Evolutionary conservation across 2,329 filamentous ascomycete genomes (phyloP).

Genomic region (Phaeosphaeria sp.): DNA sequence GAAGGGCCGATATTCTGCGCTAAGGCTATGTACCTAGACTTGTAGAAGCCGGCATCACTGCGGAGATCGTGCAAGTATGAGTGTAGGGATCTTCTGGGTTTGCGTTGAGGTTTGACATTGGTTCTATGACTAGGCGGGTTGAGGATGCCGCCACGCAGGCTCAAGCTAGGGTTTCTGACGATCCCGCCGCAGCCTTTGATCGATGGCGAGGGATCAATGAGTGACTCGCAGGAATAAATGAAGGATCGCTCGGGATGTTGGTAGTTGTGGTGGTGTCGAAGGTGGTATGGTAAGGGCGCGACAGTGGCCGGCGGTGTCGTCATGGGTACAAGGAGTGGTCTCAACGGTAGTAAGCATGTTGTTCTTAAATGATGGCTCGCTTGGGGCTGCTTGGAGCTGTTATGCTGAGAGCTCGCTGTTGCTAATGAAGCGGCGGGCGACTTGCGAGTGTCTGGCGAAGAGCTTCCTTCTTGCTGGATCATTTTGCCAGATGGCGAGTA

Average conservation of each 20-base stretch:
- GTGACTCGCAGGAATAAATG: conserved; percentile 18
- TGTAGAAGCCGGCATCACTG: conserved; percentile 19
- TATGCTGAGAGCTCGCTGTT: conserved; percentile 15
- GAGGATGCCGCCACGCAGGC: conserved; percentile 19
- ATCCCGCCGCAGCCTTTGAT: conserved; percentile 40
- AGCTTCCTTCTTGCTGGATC: conserved; percentile 34
- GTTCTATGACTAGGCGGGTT: conserved; percentile 6
- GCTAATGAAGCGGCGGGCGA: conserved; percentile 12
- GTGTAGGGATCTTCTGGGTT: conserved; percentile 8
- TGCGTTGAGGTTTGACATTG: conserved; percentile 1
- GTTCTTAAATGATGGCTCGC: conserved; percentile 8
- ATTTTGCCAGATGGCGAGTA: conserved; percentile 45
- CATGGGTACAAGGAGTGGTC: conserved; percentile 29
- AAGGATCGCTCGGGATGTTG: conserved; percentile 20
- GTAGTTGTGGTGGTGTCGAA: conserved; percentile 30
- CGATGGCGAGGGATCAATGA: conserved; percentile 11
- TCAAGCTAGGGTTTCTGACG: conserved; percentile 25
- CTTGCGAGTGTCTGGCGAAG: conserved; percentile 14
- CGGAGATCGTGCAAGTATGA: conserved; percentile 14
- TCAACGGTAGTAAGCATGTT: conserved; percentile 16
- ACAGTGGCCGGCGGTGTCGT: conserved; percentile 25
- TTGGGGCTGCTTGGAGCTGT: conserved; percentile 4
- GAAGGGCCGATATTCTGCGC: conserved; percentile 13
- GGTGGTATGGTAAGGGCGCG: conserved; percentile 27
- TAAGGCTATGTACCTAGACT: conserved; percentile 15